Conservation (phyloP, 768 basidiomycete species). For the Glaciozyma antarctica region DNA sequence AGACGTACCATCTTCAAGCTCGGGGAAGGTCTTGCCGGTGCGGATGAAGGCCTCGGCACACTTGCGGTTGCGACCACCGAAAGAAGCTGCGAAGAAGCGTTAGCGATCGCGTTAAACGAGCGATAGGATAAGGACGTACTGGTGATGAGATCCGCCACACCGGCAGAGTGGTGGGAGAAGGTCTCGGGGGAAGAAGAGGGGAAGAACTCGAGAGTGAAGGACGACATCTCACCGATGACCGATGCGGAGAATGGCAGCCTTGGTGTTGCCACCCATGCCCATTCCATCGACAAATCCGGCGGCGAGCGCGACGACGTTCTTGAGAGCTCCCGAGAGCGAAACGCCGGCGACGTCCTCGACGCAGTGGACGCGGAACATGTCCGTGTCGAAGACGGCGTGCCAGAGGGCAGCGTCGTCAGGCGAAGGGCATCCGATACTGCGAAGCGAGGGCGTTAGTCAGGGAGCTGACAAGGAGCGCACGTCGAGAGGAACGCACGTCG, state of each 20-base stretch:
- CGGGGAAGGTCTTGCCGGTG: constrained; percentile 42
- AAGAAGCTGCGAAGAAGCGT: constrained; percentile 37
- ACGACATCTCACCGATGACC: constrained; percentile 44
- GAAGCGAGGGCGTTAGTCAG: not conserved
- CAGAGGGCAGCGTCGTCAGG: constrained; percentile 26
- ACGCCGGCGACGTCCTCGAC: constrained; percentile 45
- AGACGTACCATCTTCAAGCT: constrained; percentile 38
- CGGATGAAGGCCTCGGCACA: constrained; percentile 43
- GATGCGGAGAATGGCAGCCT: constrained; percentile 45
- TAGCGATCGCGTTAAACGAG: not conserved
- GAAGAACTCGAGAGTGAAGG: constrained; percentile 45
- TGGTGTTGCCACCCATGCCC: constrained; percentile 30
- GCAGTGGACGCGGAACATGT: constrained; percentile 42
- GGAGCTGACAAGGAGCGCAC: constrained; percentile 36
- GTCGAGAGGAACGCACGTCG: constrained; percentile 34
- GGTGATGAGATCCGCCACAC: constrained; percentile 45
- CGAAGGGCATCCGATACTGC: constrained; percentile 27
- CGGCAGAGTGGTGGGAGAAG: constrained; percentile 43
- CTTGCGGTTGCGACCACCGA: constrained; percentile 38
- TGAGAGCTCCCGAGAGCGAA: constrained; percentile 44
- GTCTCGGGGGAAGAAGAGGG: constrained; percentile 40
- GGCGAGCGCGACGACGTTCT: constrained; percentile 43
- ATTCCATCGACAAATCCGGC: constrained; percentile 44
- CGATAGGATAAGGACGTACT: not conserved
- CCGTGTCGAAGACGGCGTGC: constrained; percentile 41